Evolutionary conservation across 768 basidiomycete species (phyloP), one percentile per base, ranked within the genome.

Genomic region (Lactifluus volemus): DNA sequence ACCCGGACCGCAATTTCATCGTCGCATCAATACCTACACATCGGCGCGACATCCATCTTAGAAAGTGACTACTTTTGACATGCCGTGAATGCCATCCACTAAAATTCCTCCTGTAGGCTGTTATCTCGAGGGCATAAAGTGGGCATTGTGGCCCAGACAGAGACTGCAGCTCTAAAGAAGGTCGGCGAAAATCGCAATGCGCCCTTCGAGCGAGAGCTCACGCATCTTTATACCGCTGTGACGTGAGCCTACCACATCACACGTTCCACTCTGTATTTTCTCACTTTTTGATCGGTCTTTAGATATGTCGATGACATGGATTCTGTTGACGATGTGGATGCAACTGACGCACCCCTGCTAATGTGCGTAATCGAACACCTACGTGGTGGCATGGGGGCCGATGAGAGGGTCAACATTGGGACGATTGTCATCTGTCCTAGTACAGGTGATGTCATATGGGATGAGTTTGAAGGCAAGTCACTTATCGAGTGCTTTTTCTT

Each of bases 391-490:
- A 73, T 73, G 68, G 73, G 75, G 5, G 63, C 70, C 2, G 78
- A 80, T 58, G 80, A 81, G 55, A 72, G 74, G 29, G 79, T 79
- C 2, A 60, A 58, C 36, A 78, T 98, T 44, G 86, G 86, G 8
- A 77, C 98, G 72, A 78, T 98, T 38, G 81, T 83, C 15, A 84
- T 97, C 15, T 84, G 84, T 59, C 91, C 94, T 0, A 85, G 85
- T 50, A 97, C 93, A 0, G 96, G 96, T 1, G 95, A 97, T 65
- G 88, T 99, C 3, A 75, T 92, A 2, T 98, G 92, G 84, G 96
- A 99, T 68, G 84, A 90, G 58, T 96, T 95, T 68, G 79, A 88
- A 55, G 93, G 90, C 86, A 67, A 55, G 68, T 53, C 44, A 45
- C 38, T 55, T 36, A 36, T 44, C 49, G 38, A 34, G 12, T 19